Base-by-base conservation (phyloP, 2,329 filamentous ascomycete species). In the Ceratocystis cubensis region DNA sequence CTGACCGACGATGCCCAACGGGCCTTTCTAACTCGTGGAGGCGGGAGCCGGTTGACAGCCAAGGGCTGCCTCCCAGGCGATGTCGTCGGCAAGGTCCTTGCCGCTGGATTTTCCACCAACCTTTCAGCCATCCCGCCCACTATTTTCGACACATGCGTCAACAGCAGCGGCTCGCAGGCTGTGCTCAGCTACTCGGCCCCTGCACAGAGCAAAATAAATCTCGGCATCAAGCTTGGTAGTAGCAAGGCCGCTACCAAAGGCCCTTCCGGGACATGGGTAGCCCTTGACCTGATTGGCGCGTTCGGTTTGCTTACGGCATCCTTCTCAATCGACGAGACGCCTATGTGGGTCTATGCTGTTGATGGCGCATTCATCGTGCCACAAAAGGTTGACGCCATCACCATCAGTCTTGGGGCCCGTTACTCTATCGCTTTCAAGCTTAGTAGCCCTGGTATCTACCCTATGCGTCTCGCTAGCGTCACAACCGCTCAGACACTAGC, bases 301-400 rank as follows among this genome's bases (percentile, higher is more conserved):
- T 76, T 80, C 63, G 76, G 78, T 63, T 77, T 82, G 30, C 73
- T 79, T 61, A 78, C 76, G 0, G 75, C 75, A 2, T 70, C 75
- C 5, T 76, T 76, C 20, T 79, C 80, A 37, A 80, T 84, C 62
- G 82, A 84, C 70, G 78, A 79, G 66, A 79, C 81, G 65, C 75
- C 78, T 22, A 75, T 84, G 73, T 82, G 76, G 75, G 75, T 84
- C 3, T 82, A 81, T 69, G 80, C 79, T 53, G 78, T 82, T 64
- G 82, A 84, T 67, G 81, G 79, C 2, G 73, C 78, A 7, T 84
- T 82, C 71, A 79, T 85, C 64, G 73, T 79, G 68, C 83, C 82
- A 2, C 75, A 79, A 64, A 75, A 75, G 3, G 79, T 80, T 0
- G 75, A 84, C 13, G 77, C 77, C 8, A 72, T 84, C 25, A 70